These are phyloP conservation scores for Chaetomium globosum DNA, from an alignment of 2,329 filamentous ascomycete genomes.

Conservation along the genomic window DNA sequence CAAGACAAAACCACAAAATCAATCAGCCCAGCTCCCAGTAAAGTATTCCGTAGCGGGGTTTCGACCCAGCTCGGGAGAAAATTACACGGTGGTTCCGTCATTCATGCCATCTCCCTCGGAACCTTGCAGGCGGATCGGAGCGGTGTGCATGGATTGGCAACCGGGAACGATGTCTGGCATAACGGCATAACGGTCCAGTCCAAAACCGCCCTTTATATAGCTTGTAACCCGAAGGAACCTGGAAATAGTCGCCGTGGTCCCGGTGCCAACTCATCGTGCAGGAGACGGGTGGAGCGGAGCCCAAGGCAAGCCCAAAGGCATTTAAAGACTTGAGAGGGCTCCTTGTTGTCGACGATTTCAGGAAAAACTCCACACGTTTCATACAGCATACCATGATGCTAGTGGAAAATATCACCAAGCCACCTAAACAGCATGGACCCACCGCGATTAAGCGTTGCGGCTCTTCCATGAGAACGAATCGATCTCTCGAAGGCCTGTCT, in stretches of 20 bases:
- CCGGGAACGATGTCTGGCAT: slow-evolving; percentile 25
- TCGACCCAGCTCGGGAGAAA: not conserved
- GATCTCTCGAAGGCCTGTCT: slow-evolving; percentile 32
- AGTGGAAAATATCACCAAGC: slow-evolving; percentile 19
- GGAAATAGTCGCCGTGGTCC: slow-evolving; percentile 35
- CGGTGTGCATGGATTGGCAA: slow-evolving; percentile 23
- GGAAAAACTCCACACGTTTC: not conserved
- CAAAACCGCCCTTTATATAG: slow-evolving; percentile 34
- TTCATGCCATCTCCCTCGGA: slow-evolving; percentile 9
- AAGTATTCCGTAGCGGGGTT: no score
- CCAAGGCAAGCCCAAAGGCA: slow-evolving; percentile 31
- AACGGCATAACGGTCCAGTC: slow-evolving; percentile 33
- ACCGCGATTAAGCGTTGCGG: slow-evolving; percentile 34
- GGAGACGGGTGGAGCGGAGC: slow-evolving; percentile 40
- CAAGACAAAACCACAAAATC: no score
- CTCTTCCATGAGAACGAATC: slow-evolving; percentile 37
- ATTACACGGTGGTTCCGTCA: not conserved
- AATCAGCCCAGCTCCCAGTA: no score
- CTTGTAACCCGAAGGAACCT: slow-evolving; percentile 33
- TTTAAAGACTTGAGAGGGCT: slow-evolving; percentile 32
- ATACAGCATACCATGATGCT: not conserved
- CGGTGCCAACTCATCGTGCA: slow-evolving; percentile 46
- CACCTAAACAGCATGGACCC: slow-evolving; percentile 19
- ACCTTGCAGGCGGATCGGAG: slow-evolving; percentile 26
- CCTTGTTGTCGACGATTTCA: slow-evolving; percentile 15